Base-by-base conservation (phyloP, 1,284 basidiomycete genomes). In the Caloboletus inedulis region DNA sequence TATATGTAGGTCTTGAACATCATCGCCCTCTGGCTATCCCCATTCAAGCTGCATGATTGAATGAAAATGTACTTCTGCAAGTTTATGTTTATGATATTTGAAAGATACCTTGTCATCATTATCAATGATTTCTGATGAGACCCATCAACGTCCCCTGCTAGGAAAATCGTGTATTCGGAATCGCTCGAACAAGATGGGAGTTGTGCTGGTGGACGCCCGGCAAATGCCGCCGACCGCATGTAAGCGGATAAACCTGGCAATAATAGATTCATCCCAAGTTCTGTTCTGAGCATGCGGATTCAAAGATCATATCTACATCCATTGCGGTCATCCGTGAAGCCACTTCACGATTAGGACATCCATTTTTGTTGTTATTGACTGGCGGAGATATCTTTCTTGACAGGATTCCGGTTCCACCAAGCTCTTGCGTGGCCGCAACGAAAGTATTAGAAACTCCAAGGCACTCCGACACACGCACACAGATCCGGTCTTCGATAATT, bases 181-280 rank as follows among this genome's bases (percentile, higher is more conserved):
- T 25, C 3, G 8, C 14, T 43, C 21, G 29, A 43, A 27, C 37
- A 6, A 7, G 27, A 10, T 34, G 13, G 27, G 8, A 12, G 19
- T 16, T 39, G 13, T 12, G 43, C 7, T 16, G 21, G 14, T 40
- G 27, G 29, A 16, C 4, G 18, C n/a, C 3, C 62, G 63, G 60
- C 30, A 62, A 58, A 41, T 55, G 49, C 61, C 60, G 62, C 27
- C 43, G 37, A 30, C 33, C 5, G 7, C 39, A 13, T 29, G 27
- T 33, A 33, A 49, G 33, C 29, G 31, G 47, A 47, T 46, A 23
- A 52, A 43, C 18, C 21, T 13, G 36, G 30, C 31, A 14, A 9
- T 19, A 30, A 47, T 46, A 9, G n/a, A 21, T 45, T 42, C 16
- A 39, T 25, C 18, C 12, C 35, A 13, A 33, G 39, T 29, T 39